Evolutionary conservation across 2,329 filamentous ascomycete species (phyloP), one percentile per base, ranked within the genome.

Genomic region (Dactylellina parvicollis): DNA sequence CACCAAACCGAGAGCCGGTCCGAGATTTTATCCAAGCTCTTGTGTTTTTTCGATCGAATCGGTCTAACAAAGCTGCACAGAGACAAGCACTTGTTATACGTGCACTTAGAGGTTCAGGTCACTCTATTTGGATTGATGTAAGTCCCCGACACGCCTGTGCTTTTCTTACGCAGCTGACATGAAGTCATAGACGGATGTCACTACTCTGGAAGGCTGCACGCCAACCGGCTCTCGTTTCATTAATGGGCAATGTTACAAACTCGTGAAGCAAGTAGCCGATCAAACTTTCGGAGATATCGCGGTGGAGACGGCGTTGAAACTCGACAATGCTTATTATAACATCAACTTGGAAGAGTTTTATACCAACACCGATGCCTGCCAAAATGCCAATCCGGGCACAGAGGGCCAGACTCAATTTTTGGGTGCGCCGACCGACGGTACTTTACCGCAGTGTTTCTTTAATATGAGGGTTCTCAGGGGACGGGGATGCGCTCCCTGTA

Each of bases 141-240:
- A 50, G 57, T 62, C 14, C 20, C 12, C 28, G 4, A 4, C 12
- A 5, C 5, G 30, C 55, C 7, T 14, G 2, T n/a, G n/a, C 36
- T 20, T 20, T 2, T 30, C 10, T 46, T 16, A 57, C 20, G 22
- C 34, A 12, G 30, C 5, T 18, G 46, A 22, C 10, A 8, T 22
- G 34, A 22, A 50, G 9, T 22, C 8, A 22, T 49, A 62, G 57
- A 34, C 46, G 2, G 42, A 9, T 2, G 30, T 26, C n/a, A 22
- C 28, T 2, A 44, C 47, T 5, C 12, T n/a, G 3, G 61, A 66
- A 10, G 40, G 10, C n/a, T 66, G 61, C 47, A 49, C 40, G n/a
- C 50, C 61, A 30, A 42, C 61, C 18, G 61, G 61, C 3, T 66
- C 61, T 34, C 61, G 61, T 16, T 66, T 56, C 38, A 56, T 66